Percentiles rank a stretch among this genome's conserved stretches.
Evolutionary conservation across 2,329 filamentous ascomycete genomes (phyloP).

Genomic region (Xylariaceae sp.): DNA sequence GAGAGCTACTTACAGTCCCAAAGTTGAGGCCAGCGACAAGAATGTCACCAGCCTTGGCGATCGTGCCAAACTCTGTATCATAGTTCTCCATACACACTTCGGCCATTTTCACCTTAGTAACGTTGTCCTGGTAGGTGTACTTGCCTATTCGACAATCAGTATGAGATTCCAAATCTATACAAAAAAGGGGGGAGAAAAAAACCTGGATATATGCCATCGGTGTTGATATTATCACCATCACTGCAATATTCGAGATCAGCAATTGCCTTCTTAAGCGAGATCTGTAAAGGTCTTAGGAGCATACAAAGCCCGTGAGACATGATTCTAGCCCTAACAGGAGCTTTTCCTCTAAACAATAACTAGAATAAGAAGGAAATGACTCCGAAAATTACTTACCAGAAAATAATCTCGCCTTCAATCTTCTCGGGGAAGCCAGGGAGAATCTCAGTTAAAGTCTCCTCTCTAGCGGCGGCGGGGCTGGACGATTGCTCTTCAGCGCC

Average conservation of each 20-base stretch:
- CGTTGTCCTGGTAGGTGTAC: constrained; percentile 89
- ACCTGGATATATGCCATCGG: constrained; percentile 92
- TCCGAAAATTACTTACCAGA: too few relatives aligned
- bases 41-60: neutral
- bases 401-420: constrained; percentile 78
- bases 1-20: too few relatives aligned
- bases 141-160: too few relatives aligned
- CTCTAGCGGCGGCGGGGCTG: neutral
- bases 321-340: too few relatives aligned
- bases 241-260: too few relatives aligned
- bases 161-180: too few relatives aligned
- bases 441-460: constrained; percentile 72
- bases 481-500: neutral
- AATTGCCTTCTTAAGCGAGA: too few relatives aligned
- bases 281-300: too few relatives aligned
- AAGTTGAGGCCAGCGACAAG: constrained; percentile 3
- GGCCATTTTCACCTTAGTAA: constrained; percentile 81
- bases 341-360: too few relatives aligned
- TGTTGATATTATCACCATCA: constrained; percentile 79
- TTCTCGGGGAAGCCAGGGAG: constrained; percentile 86
- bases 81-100: constrained; percentile 95
- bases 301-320: too few relatives aligned
- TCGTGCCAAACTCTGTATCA: constrained; percentile 56
- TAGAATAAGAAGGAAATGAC: too few relatives aligned
- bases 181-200: too few relatives aligned